These are phyloP conservation scores for Cryptococcus sp. DNA, from an alignment of 1,284 basidiomycete species.

Conservation along the genomic window DNA sequence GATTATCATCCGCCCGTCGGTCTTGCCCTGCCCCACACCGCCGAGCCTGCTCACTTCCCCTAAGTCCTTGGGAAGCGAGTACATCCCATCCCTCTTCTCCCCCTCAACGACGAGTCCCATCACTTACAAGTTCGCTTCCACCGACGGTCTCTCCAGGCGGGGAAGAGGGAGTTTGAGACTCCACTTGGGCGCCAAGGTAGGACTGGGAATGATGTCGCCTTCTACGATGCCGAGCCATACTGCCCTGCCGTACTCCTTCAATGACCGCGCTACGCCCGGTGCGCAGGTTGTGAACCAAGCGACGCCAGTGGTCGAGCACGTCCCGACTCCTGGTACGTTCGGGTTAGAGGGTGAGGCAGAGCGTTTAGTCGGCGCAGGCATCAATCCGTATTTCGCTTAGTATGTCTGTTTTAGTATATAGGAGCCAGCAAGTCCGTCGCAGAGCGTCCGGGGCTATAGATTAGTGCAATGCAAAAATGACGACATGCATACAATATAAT, in stretches of 20 bases:
- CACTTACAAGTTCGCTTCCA: neutral
- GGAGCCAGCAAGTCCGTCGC: too few relatives aligned
- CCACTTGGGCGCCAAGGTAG: conserved; percentile 1
- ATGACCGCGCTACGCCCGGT: neutral
- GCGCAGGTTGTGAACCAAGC: neutral
- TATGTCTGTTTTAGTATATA: too few relatives aligned
- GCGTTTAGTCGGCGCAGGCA: conserved; percentile 9
- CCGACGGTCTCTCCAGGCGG: conserved; percentile 6
- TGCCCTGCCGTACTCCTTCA: too few relatives aligned
- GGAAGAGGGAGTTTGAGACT: conserved; percentile 14
- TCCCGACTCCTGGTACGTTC: conserved; percentile 30
- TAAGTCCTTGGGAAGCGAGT: conserved; percentile 14
- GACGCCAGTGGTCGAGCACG: conserved; percentile 10
- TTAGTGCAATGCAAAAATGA: conserved; percentile 3
- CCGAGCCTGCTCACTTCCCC: conserved; percentile 23
- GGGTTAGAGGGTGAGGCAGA: conserved; percentile 24
- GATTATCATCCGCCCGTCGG: conserved; percentile 18
- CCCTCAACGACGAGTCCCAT: conserved; percentile 8
- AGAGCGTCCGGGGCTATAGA: neutral
- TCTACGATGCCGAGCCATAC: too few relatives aligned
- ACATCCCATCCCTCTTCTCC: conserved; percentile 17
- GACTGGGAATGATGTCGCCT: neutral
- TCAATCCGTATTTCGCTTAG: conserved; percentile 31
- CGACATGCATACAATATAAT: conserved; percentile 14
- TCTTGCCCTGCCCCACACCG: conserved; percentile 22